Evolutionary conservation across 1,139 yeast genomes (phyloP).

Genomic region (Meyerozyma guilliermondii): DNA sequence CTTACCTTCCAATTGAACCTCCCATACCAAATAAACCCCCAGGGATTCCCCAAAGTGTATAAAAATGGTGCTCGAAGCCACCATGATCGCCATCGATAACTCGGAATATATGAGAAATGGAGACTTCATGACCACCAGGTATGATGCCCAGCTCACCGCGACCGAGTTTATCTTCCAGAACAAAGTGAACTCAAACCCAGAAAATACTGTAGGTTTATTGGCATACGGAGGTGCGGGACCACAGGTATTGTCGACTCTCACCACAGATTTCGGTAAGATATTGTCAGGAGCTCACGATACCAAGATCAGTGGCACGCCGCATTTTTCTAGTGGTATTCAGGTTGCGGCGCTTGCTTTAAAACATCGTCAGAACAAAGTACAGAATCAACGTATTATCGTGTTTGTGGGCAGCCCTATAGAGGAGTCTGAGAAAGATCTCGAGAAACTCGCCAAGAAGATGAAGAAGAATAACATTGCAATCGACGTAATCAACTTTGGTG

Average conservation of each 20-base stretch:
- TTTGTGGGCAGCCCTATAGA: slow-evolving; percentile 86
- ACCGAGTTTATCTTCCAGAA: slow-evolving; percentile 83
- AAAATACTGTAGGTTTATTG: slow-evolving; percentile 86
- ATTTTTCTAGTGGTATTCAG: slow-evolving; percentile 81
- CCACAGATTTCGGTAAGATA: slow-evolving; percentile 83
- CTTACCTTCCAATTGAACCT: not conserved
- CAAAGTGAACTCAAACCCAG: slow-evolving; percentile 86
- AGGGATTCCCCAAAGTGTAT: slow-evolving; percentile 1
- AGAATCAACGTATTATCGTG: slow-evolving; percentile 82
- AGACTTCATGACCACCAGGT: slow-evolving; percentile 84
- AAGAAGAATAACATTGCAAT: slow-evolving; percentile 90
- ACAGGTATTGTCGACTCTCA: slow-evolving; percentile 79
- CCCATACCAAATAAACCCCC: not conserved
- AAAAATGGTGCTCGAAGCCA: slow-evolving; percentile 88
- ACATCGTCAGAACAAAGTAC: slow-evolving; percentile 93
- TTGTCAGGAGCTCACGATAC: slow-evolving; percentile 86
- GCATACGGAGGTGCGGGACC: slow-evolving; percentile 87
- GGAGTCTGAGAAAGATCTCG: slow-evolving; percentile 69
- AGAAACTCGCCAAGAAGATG: slow-evolving; percentile 84
- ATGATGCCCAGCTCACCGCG: slow-evolving; percentile 92
- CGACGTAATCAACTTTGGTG: slow-evolving; percentile 91
- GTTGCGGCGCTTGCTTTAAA: slow-evolving; percentile 96
- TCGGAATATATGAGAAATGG: slow-evolving; percentile 96
- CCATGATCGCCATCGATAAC: slow-evolving; percentile 92
- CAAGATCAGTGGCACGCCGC: slow-evolving; percentile 61